These are phyloP conservation scores for Aspergillus ochraceus DNA, from an alignment of 2,329 filamentous ascomycete genomes.

Conservation along the genomic window DNA sequence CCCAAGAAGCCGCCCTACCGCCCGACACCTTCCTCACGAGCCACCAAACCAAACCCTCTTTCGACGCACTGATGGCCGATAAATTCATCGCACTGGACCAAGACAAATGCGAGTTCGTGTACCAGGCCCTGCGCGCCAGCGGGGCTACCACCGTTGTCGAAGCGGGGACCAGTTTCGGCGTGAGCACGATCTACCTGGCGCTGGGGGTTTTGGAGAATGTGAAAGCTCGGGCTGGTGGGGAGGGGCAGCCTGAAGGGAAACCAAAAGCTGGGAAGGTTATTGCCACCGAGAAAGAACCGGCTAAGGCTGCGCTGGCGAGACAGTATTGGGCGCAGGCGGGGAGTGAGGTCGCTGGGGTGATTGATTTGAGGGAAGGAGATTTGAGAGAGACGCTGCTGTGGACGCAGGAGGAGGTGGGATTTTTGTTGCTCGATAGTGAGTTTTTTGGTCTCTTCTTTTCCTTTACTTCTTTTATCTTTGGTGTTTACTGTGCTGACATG, in stretches of 20 bases:
- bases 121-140: slow-evolving; percentile 33
- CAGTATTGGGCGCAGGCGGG: not conserved
- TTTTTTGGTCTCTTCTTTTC: not conserved
- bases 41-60: not conserved
- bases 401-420: not conserved
- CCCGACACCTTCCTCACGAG: not conserved
- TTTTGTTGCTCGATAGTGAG: not conserved
- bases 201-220: slow-evolving; percentile 31
- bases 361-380: slow-evolving; percentile 1
- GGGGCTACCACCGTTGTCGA: slow-evolving; percentile 40
- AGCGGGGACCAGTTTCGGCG: slow-evolving; percentile 44
- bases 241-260: not conserved
- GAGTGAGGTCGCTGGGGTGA: not conserved
- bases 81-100: slow-evolving; percentile 42
- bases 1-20: slow-evolving; percentile 2
- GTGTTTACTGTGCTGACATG: not conserved
- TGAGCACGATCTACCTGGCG: slow-evolving; percentile 46
- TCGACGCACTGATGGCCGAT: not conserved
- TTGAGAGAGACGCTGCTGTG: not conserved
- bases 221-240: not conserved
- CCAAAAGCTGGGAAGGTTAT: not conserved
- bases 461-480: not conserved
- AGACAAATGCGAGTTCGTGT: slow-evolving; percentile 42
- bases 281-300: not conserved
- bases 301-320: not conserved